Base-by-base conservation (phyloP, 176 grass and related monocot species). In the Themeda triandra region DNA sequence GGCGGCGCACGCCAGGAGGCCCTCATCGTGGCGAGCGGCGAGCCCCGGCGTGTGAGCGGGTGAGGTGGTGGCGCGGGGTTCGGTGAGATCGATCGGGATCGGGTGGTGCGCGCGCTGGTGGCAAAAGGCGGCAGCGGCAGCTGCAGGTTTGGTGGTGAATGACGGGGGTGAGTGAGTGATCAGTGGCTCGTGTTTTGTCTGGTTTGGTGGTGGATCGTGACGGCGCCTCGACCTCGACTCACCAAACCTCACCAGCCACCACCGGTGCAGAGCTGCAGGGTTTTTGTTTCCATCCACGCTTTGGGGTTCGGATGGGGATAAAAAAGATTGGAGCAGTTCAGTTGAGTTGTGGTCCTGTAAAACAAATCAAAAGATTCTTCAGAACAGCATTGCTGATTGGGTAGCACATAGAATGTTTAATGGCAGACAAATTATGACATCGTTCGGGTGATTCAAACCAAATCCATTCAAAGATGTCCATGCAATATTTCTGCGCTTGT, bases 1-100 rank as follows among this genome's bases (percentile, higher is more conserved):
- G 28, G 80, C 40, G 79, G 89, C 90, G 79, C 86, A 90, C 14
- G 66, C 86, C 37, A 90, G 87, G 77, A 93, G 87, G 63, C 93
- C 93, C 96, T 90, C 95, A 98, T 95, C 6, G 66, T 82, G 67
- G 75, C 35, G 32, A 33, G 3, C 4, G 32, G 32, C 32, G 25
- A 13, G 24, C 25, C 60, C 10, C 21, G 41, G 69, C 13, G 4
- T n/a, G n/a, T n/a, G n/a, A 4, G 32, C 32, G 32, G 32, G 32
- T 33, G 32, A 4, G 28, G 56, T 17, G 51, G 75, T 6, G 15
- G 46, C 46, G 53, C 27, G n/a, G 53, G 42, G 42, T 45, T 45
- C 13, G 42, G 42, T 45, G 80, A 78, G 87, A 94, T 92, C 70
- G 87, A 94, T 92, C 70, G 90, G 75, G 70, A 18, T 51, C 17